Base-by-base conservation (phyloP, 2,329 filamentous ascomycete species). In the Ceratocystis papillata region DNA sequence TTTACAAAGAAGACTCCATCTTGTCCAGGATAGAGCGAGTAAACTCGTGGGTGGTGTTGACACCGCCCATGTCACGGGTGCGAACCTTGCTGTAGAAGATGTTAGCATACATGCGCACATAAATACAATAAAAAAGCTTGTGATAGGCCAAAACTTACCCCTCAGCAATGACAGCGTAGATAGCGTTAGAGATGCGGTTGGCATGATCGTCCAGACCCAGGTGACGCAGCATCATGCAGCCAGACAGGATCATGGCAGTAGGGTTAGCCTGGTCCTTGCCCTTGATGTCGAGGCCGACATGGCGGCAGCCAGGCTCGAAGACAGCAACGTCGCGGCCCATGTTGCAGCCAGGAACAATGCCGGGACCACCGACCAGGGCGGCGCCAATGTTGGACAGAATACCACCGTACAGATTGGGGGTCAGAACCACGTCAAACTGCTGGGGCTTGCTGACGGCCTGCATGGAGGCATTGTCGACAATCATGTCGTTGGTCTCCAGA, bases 381-480 rank as follows among this genome's bases (percentile, higher is more conserved):
- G 94, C 93, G 72, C 92, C 93, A 74, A 99, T 95, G 85, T 99
- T 99, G 81, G 94, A 97, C 71, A 99, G 83, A 74, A 99, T 99
- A 76, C 93, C 92, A 78, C 93, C 93, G 84, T 97, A 97, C 75
- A 97, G 81, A 83, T 99, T 99, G 74, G 94, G 94, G 92, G 97
- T 97, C 77, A 99, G 94, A 87, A 99, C 90, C 73, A 99, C 94
- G 77, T 99, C 94, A 76, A 99, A 99, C 79, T 99, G 94, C 81
- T 97, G 94, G 69, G 94, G 94, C 71, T 86, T 84, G 71, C 90
- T 92, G 72, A 99, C 94, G 76, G 91, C 95, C 83, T 99, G 94
- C 94, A 99, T 99, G 75, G 90, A 96, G 74, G 94, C 94, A 79
- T 99, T 99, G 81, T 99, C 94, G 79, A 99, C 94, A 78, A 99